Evolutionary conservation across 2,329 filamentous ascomycete species (phyloP).

Genomic region (Aspergillus latus): DNA sequence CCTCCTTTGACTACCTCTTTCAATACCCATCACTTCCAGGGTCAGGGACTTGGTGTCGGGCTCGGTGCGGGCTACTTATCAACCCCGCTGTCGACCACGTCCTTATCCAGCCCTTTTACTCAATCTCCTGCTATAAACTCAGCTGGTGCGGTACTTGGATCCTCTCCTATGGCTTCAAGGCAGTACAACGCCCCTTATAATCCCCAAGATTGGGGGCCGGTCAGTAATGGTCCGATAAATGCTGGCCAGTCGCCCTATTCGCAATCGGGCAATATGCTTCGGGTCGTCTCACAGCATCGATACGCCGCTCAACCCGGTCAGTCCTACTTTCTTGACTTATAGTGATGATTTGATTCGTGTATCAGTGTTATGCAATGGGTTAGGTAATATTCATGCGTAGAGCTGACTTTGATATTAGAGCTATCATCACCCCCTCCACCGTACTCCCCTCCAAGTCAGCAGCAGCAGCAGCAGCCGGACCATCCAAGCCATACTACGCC

Average conservation of each 20-base stretch:
- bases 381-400: neutral
- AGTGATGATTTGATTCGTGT: neutral
- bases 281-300: constrained; percentile 27
- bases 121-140: constrained; percentile 41
- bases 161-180: constrained; percentile 47
- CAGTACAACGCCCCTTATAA: constrained; percentile 50
- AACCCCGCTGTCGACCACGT: constrained; percentile 46
- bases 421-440: constrained; percentile 40
- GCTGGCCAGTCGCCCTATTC: constrained; percentile 30
- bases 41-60: constrained; percentile 33
- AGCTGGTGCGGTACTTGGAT: constrained; percentile 36
- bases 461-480: constrained; percentile 24
- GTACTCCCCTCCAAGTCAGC: constrained; percentile 38
- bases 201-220: constrained; percentile 50
- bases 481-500: constrained; percentile 16
- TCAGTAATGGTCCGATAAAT: constrained; percentile 30
- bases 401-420: constrained; percentile 25
- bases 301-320: constrained; percentile 34
- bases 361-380: constrained; percentile 10
- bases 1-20: constrained; percentile 45
- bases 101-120: constrained; percentile 47
- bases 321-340: constrained; percentile 15
- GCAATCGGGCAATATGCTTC: constrained; percentile 31
- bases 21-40: constrained; percentile 38
- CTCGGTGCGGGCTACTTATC: constrained; percentile 30